Evolutionary conservation across 2,329 filamentous ascomycete genomes (phyloP).

Genomic region (Pseudogymnoascus sp.): DNA sequence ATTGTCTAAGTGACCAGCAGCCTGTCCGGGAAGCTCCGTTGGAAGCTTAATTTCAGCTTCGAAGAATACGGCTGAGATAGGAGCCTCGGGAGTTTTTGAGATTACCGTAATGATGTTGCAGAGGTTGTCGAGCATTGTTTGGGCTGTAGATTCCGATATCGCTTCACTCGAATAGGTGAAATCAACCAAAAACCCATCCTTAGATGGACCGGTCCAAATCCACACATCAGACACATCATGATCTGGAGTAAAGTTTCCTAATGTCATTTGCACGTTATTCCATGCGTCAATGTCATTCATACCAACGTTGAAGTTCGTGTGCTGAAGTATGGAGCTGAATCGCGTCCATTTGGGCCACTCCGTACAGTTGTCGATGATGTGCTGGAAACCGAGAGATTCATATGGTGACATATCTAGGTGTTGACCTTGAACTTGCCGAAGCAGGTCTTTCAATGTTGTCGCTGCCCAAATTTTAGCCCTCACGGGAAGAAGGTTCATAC

Average conservation of each 20-base stretch:
- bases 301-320: conserved; percentile 31
- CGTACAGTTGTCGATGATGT: conserved; percentile 28
- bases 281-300: neutral
- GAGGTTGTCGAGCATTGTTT: neutral
- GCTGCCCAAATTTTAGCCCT: conserved; percentile 25
- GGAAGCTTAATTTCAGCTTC: neutral
- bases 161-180: neutral
- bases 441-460: conserved; percentile 31
- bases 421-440: conserved; percentile 39
- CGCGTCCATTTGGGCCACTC: conserved; percentile 37
- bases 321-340: conserved; percentile 49
- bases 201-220: neutral
- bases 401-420: conserved; percentile 38
- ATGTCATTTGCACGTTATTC: neutral
- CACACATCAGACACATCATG: neutral
- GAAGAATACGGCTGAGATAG: neutral
- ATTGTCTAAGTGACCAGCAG: neutral
- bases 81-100: neutral
- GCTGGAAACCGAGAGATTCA: conserved; percentile 36
- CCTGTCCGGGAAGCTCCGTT: neutral
- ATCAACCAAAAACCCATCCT: neutral
- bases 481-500: conserved; percentile 37
- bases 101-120: neutral
- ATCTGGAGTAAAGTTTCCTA: neutral
- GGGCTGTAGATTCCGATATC: neutral